Evolutionary conservation across 208 protist species (phyloP).

Genomic region (Acanthamoeba lugdunensis): DNA sequence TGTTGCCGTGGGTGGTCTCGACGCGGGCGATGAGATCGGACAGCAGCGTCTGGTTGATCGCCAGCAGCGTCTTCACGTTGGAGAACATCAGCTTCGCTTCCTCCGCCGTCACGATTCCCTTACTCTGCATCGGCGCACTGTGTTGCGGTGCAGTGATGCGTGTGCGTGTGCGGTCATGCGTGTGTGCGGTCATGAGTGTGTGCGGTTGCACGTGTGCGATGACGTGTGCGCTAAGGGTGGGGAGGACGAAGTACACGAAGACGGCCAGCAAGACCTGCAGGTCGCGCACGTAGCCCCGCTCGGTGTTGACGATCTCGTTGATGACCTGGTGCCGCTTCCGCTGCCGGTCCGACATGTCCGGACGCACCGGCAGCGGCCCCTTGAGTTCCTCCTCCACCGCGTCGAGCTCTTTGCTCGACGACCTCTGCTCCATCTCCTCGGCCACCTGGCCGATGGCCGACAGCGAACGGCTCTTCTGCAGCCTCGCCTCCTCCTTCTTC

Average conservation of each 20-base stretch:
- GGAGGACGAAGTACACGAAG: neutral
- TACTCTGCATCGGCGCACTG: neutral
- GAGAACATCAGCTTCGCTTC: constrained; percentile 58
- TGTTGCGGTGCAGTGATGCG: too few species aligned
- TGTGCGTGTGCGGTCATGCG: neutral
- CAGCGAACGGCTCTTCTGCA: neutral
- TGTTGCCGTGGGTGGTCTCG: neutral
- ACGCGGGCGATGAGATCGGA: neutral
- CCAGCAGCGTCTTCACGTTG: constrained; percentile 21
- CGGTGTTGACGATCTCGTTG: constrained; percentile 44
- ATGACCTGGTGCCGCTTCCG: constrained; percentile 1
- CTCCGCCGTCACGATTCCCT: neutral
- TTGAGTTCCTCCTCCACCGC: neutral
- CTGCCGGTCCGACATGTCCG: neutral
- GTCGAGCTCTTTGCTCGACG: neutral
- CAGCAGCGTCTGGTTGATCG: constrained; percentile 13
- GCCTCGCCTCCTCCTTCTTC: neutral
- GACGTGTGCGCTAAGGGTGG: too few species aligned
- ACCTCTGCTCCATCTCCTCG: neutral
- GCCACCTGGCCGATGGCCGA: neutral
- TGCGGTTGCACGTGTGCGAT: too few species aligned
- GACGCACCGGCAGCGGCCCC: neutral
- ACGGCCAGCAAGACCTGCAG: neutral
- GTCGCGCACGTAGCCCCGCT: neutral
- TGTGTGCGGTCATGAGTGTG: neutral